Conservation (phyloP, 305 asterid genomes). For the Fraxinus nigra region DNA sequence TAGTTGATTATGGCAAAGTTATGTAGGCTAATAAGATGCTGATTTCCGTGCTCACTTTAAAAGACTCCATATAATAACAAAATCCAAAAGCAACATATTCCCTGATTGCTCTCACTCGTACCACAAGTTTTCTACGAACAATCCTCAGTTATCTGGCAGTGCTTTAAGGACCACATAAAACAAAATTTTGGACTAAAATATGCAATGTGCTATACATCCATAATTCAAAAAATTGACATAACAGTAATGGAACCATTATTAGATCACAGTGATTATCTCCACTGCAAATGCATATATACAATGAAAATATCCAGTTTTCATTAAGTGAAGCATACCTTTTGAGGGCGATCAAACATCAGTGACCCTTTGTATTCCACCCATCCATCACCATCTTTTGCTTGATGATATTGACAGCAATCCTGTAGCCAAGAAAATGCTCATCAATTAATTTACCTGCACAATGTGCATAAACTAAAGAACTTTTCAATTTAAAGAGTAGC, state of each 20-base stretch:
- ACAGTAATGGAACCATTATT: background rate
- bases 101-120: background rate
- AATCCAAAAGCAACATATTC: background rate
- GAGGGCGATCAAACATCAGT: conserved; percentile 69
- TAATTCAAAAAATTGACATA: background rate
- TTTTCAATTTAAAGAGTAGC: conserved; percentile 13
- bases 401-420: conserved; percentile 99
- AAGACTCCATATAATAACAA: background rate
- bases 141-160: conserved; percentile 16
- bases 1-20: background rate
- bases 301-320: background rate
- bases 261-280: conserved; percentile 2
- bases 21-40: background rate
- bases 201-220: background rate
- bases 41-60: background rate
- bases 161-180: conserved; percentile 15
- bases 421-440: conserved; percentile 30
- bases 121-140: background rate
- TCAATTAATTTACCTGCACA: conserved; percentile 15
- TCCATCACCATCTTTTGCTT: conserved; percentile 99
- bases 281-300: background rate
- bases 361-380: conserved; percentile 97
- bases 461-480: conserved; percentile 11
- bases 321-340: conserved; percentile 45
- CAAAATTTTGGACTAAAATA: conserved; percentile 1